Evolutionary conservation across 768 basidiomycete species (phyloP), one percentile per base, ranked within the genome.

Genomic region (Pisolithus tinctorius): DNA sequence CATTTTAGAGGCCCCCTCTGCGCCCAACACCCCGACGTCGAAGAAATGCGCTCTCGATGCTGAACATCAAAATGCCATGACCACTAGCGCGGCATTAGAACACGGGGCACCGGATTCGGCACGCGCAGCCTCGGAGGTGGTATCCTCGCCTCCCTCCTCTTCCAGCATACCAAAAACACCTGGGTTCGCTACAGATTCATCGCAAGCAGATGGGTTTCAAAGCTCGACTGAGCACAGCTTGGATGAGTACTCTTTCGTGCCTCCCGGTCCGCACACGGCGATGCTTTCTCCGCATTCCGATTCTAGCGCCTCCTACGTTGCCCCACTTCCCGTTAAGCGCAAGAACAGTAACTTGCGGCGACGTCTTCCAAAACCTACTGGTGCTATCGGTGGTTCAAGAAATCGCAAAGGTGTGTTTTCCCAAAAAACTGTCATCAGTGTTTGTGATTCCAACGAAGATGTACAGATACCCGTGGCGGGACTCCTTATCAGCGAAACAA

Each of bases 1-100:
- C 26, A 69, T 71, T 52, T 66, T 66, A 4, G 75, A 75, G 55
- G 68, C 57, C 14, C 57, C 70, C 4, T 72, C 72, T 1, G 52
- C 54, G 8, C 56, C 58, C 31, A 51, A 43, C 31, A 51, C 51
- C 8, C 62, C 63, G 11, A 53, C 51, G 30, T 48, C 58, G 4
- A 52, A 45, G 34, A 25, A 53, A 40, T 10, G 53, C 49, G 16
- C 57, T 53, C 14, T 56, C 45, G 44, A 47, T 34, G n/a, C n/a
- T 48, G 20, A 45, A 5, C 31, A 47, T 14, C 26, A 46, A 47
- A 36, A 36, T 25, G 51, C 41, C 30, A 47, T 31, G 30, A 43
- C 17, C 17, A 48, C 51, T 17, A 30, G 44, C 26, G 34, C 29
- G 14, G 45, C 41, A 25, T 41, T 26, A 25, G 41, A 31, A 45